Evolutionary conservation across 2,329 filamentous ascomycete species (phyloP).

Genomic region (Monilinia vaccinii-corymbosi): DNA sequence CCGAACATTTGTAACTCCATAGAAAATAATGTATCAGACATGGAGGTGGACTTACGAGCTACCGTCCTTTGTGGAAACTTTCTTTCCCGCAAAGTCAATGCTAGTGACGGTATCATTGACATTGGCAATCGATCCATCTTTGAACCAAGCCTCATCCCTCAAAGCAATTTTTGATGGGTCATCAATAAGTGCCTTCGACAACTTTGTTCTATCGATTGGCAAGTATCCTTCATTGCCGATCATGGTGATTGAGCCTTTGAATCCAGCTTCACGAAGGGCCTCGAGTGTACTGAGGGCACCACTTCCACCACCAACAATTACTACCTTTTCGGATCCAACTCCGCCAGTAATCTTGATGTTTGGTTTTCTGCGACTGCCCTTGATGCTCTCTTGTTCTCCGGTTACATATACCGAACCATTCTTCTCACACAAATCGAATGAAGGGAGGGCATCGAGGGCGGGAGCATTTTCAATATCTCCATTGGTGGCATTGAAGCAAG

Average conservation of each 20-base stretch:
- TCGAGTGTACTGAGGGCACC: slow-evolving; percentile 77
- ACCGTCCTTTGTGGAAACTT: slow-evolving; percentile 65
- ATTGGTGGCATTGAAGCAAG: slow-evolving; percentile 83
- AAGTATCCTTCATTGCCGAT: slow-evolving; percentile 77
- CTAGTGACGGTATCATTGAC: slow-evolving; percentile 56
- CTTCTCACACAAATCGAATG: slow-evolving; percentile 73
- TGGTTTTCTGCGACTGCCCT: slow-evolving; percentile 62
- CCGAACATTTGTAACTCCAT: neutral
- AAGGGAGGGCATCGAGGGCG: slow-evolving; percentile 74
- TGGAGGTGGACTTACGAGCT: slow-evolving; percentile 35
- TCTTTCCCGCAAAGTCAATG: slow-evolving; percentile 68
- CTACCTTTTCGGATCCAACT: slow-evolving; percentile 52
- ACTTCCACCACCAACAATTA: slow-evolving; percentile 84
- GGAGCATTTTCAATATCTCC: slow-evolving; percentile 95
- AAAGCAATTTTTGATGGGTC: slow-evolving; percentile 71
- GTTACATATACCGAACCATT: slow-evolving; percentile 78
- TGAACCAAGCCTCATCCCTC: slow-evolving; percentile 71
- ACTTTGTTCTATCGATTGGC: slow-evolving; percentile 88
- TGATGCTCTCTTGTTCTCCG: slow-evolving; percentile 70
- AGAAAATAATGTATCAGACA: no score
- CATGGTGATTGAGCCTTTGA: slow-evolving; percentile 69
- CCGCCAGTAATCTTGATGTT: slow-evolving; percentile 59
- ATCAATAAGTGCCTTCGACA: slow-evolving; percentile 85
- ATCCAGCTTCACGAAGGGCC: slow-evolving; percentile 73
- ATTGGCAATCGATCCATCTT: slow-evolving; percentile 47